Base-by-base conservation (phyloP, 768 basidiomycete genomes). In the Tremella yokohamensis region DNA sequence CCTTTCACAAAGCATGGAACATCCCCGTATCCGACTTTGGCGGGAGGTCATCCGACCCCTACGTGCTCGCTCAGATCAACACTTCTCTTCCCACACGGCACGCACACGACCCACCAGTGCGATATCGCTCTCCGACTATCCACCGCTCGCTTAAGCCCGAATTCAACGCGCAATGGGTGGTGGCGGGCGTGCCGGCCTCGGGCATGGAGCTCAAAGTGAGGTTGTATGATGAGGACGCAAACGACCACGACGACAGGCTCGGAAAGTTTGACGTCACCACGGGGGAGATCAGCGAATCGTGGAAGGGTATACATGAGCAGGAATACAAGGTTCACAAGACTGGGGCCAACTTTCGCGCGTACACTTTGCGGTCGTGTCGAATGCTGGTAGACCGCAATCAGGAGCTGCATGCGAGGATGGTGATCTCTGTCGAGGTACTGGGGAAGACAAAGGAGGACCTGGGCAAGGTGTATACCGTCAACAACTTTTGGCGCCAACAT, bases 381-480 rank as follows among this genome's bases (percentile, higher is more conserved):
- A 42, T 34, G 34, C 19, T 62, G 49, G 22, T 64, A 1, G 52
- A 55, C 13, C 58, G 40, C 12, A 44, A 47, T 11, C 44, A 18
- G 48, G 40, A 64, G 15, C 49, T 68, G 20, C 70, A 68, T 45
- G 73, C 63, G 16, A 57, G 53, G 26, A 25, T 75, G 37, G 52
- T 54, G 15, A 44, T 75, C 1, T 65, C 63, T 37, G 45, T 80
- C 8, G 74, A 77, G 42, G 74, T 77, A n/a, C 61, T 77, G 19
- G 71, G 75, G 8, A 64, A 73, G 34, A 73, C 69, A 11, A 61
- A 66, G 20, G 61, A 72, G 54, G 70, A 70, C 38, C 51, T 69
- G 16, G 74, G 74, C 1, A 75, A 79, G 48, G 56, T 77, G 34
- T 80, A 79, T 58, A 81, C 80, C 11, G 54, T 80, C 29, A 79